phyloP scores from a whole-genome alignment of 2,329 filamentous ascomycete genomes.

The Bisporella sp. region DNA sequence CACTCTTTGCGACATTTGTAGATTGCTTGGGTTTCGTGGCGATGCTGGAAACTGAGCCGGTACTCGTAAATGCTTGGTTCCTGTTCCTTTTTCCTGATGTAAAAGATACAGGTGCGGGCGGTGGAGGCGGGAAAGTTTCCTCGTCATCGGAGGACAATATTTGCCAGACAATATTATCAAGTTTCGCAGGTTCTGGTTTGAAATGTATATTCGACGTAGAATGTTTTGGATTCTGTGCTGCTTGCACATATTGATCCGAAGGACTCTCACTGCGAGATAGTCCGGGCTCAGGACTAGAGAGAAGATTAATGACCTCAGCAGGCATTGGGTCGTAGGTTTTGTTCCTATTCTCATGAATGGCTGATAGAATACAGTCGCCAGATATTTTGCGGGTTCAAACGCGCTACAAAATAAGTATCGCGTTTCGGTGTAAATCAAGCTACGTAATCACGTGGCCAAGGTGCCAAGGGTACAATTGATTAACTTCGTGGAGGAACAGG shows the following conservation, averaged over 20 bases:
- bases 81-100: neutral
- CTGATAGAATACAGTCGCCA: too few species aligned
- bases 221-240: too few species aligned
- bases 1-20: neutral
- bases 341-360: neutral
- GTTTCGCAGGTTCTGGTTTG: neutral
- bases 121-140: neutral
- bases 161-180: neutral
- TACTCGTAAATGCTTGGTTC: neutral
- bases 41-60: neutral
- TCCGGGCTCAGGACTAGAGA: neutral
- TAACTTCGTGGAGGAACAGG: too few species aligned
- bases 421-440: too few species aligned
- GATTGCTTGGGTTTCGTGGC: neutral
- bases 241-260: neutral
- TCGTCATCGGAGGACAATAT: neutral
- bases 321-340: neutral
- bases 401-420: too few species aligned
- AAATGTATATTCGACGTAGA: neutral
- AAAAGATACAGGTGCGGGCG: neutral
- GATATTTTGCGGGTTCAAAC: too few species aligned
- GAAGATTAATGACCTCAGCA: slow-evolving; percentile 1
- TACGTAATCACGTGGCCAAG: too few species aligned
- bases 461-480: too few species aligned
- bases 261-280: too few species aligned